A percentile compares a stretch with the other conserved stretches of the same genome.
These are phyloP conservation scores for Crithidia thermophila DNA, from an alignment of 208 protist genomes.

Conservation along the genomic window DNA sequence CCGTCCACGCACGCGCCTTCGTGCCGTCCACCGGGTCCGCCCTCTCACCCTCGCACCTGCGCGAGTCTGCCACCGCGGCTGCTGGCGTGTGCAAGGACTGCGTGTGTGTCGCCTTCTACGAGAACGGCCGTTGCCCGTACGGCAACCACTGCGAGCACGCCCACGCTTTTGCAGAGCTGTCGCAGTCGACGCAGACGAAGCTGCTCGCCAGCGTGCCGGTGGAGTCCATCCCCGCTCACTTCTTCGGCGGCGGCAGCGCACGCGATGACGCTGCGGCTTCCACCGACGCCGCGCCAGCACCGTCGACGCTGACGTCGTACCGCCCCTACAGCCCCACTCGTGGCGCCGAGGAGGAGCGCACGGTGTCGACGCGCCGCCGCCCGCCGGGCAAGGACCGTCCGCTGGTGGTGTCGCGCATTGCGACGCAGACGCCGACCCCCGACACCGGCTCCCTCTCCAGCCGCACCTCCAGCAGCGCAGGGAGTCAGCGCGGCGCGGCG, in stretches of 20 bases:
- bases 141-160: conserved; percentile 64
- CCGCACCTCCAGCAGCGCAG: conserved; percentile 38
- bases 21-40: conserved; percentile 17
- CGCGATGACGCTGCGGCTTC: background rate
- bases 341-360: conserved; percentile 19
- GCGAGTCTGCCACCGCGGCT: conserved; percentile 3
- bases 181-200: conserved; percentile 46
- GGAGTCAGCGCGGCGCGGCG: conserved; percentile 6
- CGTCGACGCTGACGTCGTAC: conserved; percentile 41
- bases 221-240: conserved; percentile 65
- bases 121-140: conserved; percentile 67
- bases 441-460: conserved; percentile 37
- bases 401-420: conserved; percentile 30
- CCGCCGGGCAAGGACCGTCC: conserved; percentile 26
- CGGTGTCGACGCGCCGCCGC: conserved; percentile 27
- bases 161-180: conserved; percentile 73
- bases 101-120: conserved; percentile 77
- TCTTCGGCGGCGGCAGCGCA: conserved; percentile 30
- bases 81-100: conserved; percentile 42
- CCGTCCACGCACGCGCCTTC: conserved; percentile 45
- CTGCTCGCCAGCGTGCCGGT: conserved; percentile 61
- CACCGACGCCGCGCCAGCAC: conserved; percentile 6
- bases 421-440: conserved; percentile 6
- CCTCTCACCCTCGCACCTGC: conserved; percentile 3
- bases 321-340: conserved; percentile 49